Base-by-base conservation (phyloP, 768 basidiomycete genomes). In the Rhodosporidiobolus sp. region DNA sequence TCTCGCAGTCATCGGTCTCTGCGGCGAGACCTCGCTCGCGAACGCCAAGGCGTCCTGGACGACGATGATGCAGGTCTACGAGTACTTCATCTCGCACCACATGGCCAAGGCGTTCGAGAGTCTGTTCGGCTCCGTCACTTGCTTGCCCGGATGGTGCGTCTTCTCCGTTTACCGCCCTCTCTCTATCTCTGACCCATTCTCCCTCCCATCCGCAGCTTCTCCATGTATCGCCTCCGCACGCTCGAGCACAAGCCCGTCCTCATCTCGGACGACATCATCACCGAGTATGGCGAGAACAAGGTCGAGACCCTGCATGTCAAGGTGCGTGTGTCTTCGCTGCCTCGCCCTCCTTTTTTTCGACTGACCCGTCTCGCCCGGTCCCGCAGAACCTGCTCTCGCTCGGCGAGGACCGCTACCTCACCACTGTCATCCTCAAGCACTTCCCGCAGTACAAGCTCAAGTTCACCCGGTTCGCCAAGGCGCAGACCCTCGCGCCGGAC, bases 341-440 rank as follows among this genome's bases (percentile, higher is more conserved):
- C 11, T 10, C 35, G 24, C 28, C 1, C 43, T 28, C 58, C 8
- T 8, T 16, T 24, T 12, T 4, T 4, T 30, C 34, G 16, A 34
- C 52, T 22, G 24, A 38, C 64, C 65, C 32, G 43, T 54, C 56
- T 17, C 63, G 32, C 16, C 26, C 11, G 12, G 8, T 26, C 57
- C 91, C 92, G 89, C 96, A 98, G 87, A 99, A 99, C 78, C 84
- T 99, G 66, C 84, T 98, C 59, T 93, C 95, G 77, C 89, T 98
- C 20, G 95, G 96, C 82, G 96, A 99, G 85, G 96, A 99, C 89
- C 93, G 96, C 77, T 99, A 97, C 79, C 84, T 99, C 68, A 97
- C 96, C 3, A 99, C 95, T 1, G 85, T 97, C 9, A 86, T 99
- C 34, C 86, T 99, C 77, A 97, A 94, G 83, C 91, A 96, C 81